These are phyloP conservation scores for Bryopsis sp. DNA, from an alignment of 139 green algal species.

Conservation along the genomic window DNA sequence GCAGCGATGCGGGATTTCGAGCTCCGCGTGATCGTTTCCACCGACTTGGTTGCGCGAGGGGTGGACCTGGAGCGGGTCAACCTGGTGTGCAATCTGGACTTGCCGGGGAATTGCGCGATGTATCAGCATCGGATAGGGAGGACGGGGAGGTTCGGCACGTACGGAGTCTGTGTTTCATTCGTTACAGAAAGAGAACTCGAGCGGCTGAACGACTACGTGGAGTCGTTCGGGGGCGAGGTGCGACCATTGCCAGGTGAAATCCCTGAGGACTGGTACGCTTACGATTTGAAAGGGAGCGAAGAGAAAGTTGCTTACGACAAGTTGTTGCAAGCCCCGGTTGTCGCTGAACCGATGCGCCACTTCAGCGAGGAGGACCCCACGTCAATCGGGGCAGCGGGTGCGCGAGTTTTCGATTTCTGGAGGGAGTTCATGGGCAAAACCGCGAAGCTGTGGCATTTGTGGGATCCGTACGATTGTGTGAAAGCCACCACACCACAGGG, in stretches of 20 bases:
- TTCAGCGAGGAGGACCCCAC: background rate
- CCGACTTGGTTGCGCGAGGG: constrained; percentile 82
- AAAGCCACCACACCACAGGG: no score
- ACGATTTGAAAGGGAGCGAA: background rate
- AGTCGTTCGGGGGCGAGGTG: background rate
- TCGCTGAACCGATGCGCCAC: background rate
- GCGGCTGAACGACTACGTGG: constrained; percentile 23
- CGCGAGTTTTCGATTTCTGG: background rate
- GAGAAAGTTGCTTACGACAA: constrained; percentile 11
- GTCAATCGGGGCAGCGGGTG: background rate
- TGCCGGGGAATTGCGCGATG: constrained; percentile 36
- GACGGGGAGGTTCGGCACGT: constrained; percentile 69
- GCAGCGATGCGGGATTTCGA: constrained; percentile 61
- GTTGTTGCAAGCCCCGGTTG: constrained; percentile 6
- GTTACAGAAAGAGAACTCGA: constrained; percentile 38
- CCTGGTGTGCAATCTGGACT: constrained; percentile 74
- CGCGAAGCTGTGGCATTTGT: background rate
- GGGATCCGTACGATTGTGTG: constrained; percentile 12
- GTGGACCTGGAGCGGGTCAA: constrained; percentile 93
- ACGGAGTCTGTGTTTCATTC: constrained; percentile 48
- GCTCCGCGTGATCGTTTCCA: constrained; percentile 63
- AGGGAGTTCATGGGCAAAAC: background rate
- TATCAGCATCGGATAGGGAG: constrained; percentile 83
- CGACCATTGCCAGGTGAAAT: background rate
- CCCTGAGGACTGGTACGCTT: constrained; percentile 10